phyloP scores from a whole-genome alignment of 2,329 filamentous ascomycete species.

The Westerdykella aurantiaca region DNA sequence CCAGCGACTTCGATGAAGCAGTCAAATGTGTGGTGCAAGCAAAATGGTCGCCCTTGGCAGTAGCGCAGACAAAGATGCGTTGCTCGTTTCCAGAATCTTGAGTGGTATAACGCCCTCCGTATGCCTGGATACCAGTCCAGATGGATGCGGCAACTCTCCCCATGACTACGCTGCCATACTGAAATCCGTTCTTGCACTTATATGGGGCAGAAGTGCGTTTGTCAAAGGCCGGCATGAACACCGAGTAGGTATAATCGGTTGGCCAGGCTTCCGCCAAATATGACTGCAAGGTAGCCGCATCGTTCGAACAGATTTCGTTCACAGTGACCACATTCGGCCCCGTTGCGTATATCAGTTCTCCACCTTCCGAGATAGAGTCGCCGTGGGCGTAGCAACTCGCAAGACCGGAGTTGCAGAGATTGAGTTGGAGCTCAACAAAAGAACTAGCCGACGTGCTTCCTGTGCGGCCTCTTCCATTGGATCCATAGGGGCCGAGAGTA shows the following conservation, averaged over 20 bases:
- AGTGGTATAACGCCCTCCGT: constrained; percentile 1
- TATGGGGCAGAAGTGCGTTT: constrained; percentile 2
- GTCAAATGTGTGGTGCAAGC: constrained; percentile 3
- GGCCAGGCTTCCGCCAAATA: constrained; percentile 6
- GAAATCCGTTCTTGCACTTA: constrained; percentile 4
- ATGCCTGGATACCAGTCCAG: constrained; percentile 2
- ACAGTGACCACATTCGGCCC: constrained; percentile 7
- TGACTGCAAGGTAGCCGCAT: constrained; percentile 3
- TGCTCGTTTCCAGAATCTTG: constrained; percentile 3
- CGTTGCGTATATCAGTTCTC: constrained; percentile 4
- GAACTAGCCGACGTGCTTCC: constrained; percentile 4
- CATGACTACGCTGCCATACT: constrained; percentile 7
- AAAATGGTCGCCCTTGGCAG: constrained; percentile 2
- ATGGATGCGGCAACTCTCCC: constrained; percentile 1
- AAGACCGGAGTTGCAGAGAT: constrained; percentile 9
- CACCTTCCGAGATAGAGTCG: constrained; percentile 6
- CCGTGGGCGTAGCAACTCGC: constrained; percentile 4
- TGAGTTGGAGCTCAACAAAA: constrained; percentile 7
- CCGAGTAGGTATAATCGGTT: constrained; percentile 6
- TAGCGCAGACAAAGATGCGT: constrained; percentile 4
- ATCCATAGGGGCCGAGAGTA: constrained; percentile 3
- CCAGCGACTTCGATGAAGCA: constrained; percentile 1
- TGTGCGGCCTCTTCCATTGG: constrained; percentile 5
- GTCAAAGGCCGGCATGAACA: constrained; percentile 7
- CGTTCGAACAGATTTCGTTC: constrained; percentile 7